A percentile compares a stretch with the other conserved stretches of the same genome.
These are phyloP conservation scores for Castanea mollissima DNA, from an alignment of 306 rosid genomes.

Conservation along the genomic window DNA sequence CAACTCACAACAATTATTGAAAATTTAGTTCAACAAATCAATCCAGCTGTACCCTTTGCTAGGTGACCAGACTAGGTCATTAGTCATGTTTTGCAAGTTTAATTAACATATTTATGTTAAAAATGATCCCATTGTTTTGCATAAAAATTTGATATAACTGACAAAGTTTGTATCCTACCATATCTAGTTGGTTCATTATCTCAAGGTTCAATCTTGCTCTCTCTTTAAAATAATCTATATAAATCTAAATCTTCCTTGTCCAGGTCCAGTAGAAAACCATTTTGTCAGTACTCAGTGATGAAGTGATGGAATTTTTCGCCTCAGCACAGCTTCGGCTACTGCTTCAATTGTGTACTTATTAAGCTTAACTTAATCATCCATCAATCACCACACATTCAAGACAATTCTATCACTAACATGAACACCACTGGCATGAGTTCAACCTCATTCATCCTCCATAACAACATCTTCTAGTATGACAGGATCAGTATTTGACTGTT, in stretches of 20 bases:
- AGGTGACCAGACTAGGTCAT: neutral
- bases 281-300: constrained; percentile 50
- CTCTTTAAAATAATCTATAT: constrained; percentile 50
- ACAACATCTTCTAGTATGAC: too few relatives aligned
- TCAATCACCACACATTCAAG: too few relatives aligned
- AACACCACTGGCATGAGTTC: too few relatives aligned
- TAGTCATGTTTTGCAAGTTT: neutral
- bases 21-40: neutral
- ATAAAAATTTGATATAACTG: neutral
- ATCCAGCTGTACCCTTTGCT: neutral
- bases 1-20: neutral
- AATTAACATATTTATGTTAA: neutral
- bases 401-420: too few relatives aligned
- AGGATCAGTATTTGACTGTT: too few relatives aligned
- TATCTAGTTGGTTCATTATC: constrained; percentile 75
- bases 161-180: constrained; percentile 48
- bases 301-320: too few relatives aligned
- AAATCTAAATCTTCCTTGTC: constrained; percentile 69
- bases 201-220: constrained; percentile 73
- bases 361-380: too few relatives aligned
- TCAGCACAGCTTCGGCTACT: too few relatives aligned
- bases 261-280: constrained; percentile 92
- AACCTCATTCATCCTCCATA: neutral
- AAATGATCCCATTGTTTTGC: neutral
- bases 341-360: too few relatives aligned